Base-by-base conservation (phyloP, 305 asterid species). In the Fraxinus latifolia region DNA sequence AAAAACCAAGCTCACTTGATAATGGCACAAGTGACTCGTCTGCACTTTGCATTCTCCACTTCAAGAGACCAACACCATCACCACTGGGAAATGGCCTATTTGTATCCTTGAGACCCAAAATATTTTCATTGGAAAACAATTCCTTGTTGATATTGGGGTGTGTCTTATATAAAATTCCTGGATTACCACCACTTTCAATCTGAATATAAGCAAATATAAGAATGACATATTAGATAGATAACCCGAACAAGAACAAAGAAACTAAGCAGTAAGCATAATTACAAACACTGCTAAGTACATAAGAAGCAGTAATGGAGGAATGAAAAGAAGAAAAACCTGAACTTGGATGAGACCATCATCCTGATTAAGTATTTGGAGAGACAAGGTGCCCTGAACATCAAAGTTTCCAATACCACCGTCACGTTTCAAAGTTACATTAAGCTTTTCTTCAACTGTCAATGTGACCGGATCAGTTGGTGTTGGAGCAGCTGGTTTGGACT, bases 391-490 rank as follows among this genome's bases (percentile, higher is more conserved):
- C 90, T 91, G 95, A 53, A 92, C 86, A 62, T 90, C 97, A 77
- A 92, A 92, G 83, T 84, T 91, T 81, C 91, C 87, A 78, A 91
- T 82, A 74, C 97, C 97, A 85, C 97, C 97, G 77, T 92, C 97
- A 81, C 88, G 88, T 86, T 88, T 92, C 77, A 92, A 84, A 36
- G 90, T 87, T 23, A 91, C 90, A 79, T 87, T 91, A 42, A 92
- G 88, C 87, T 86, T 92, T 82, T 92, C 98, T 84, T 95, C 97
- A 76, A 88, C 93, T 60, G 90, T 91, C 85, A 95, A 88, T 21
- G 99, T 94, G 83, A 95, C 93, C 62, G 99, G 99, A 88, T 95
- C 99, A 81, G 91, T 94, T 79, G 85, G 93, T 39, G 92, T 92
- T 78, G 91, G 84, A 84, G 96, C 92, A 86, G 91, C 90, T 85